Base-by-base conservation (phyloP, 495 filamentous ascomycete genomes). In the Trichoderma orchidacearum region DNA sequence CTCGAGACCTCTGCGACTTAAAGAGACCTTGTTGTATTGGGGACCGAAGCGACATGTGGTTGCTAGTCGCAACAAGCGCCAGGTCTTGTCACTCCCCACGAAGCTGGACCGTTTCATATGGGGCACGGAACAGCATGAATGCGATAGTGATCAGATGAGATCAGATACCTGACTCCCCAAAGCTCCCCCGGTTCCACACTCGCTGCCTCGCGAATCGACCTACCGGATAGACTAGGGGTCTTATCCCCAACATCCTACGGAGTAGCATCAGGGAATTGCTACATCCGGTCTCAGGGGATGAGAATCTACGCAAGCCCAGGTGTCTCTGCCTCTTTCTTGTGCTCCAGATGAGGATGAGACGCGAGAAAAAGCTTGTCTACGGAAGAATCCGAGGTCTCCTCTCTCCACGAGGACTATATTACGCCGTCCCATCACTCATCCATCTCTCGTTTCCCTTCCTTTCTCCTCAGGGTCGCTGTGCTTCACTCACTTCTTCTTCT, bases 401-500 rank as follows among this genome's bases (percentile, higher is more conserved):
- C 41, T 27, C 5, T 48, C 34, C 53, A 27, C 21, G 18, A 36
- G 18, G 21, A 25, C n/a, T 35, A 34, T 35, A 34, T 54, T 21
- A 54, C 30, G 53, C 30, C 34, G 13, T 18, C 23, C 15, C 23
- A 11, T 25, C 30, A 11, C 21, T 18, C 30, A 6, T 30, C 34
- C 41, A 5, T 7, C 27, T 48, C 41, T 48, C 21, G 5, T 48
- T 27, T 48, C 41, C 27, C 27, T 23, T 48, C 41, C 27, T 48
- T 27, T 41, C 27, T 48, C 41, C 9, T 28, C 41, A 48, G 41
- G 41, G 41, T 48, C 41, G 41, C 41, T 48, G 41, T 11, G 41
- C 41, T 48, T 48, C 41, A 48, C 41, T 48, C 41, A 48, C 34
- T 48, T 28, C 25, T 54, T 35, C 53, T 34, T 54, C 29, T 54